Base-by-base conservation (phyloP, 2,329 filamentous ascomycete genomes). In the Aphanocladium album region DNA sequence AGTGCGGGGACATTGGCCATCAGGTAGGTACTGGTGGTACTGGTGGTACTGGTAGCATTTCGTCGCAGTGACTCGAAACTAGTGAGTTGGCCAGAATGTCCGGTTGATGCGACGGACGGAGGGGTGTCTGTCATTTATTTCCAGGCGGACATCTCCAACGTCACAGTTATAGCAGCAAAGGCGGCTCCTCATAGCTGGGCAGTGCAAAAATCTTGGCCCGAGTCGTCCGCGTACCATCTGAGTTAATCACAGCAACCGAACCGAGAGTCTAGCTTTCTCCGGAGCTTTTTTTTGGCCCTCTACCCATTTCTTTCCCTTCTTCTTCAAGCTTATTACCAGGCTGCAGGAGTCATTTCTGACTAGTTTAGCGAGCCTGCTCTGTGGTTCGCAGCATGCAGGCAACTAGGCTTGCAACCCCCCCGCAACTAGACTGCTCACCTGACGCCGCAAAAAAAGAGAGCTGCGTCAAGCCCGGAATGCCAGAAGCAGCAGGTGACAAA, bases 401-500 rank as follows among this genome's bases (percentile, higher is more conserved):
- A 14, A 19, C 19, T 23, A 11, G 11, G 14, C 14, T 46, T 11
- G 33, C 17, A 33, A 25, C 33, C 33, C 35, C 52, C 52, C 52
- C 52, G 52, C 52, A 30, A 16, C 16, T 16, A 21, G 17, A 39
- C 21, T 17, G 39, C 51, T 54, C 52, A 55, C 23, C 23, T 55
- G 52, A 55, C 25, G 52, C 39, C 16, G 21, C 50, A 27, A 25
- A 6, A 16, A 17, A n/a, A n/a, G 47, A 51, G 17, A n/a, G 16
- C 6, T 9, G 14, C 21, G n/a, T 12, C 33, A 16, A 6, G 11
- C 14, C 49, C 30, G 17, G 4, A 27, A 25, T n/a, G 43, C 43
- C 43, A 39, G 54, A 57, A 57, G 43, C 37, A 57, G 54, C 54
- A 57, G 54, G 43, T 49, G 27, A 16, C 21, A n/a, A n/a, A 16